Base-by-base conservation (phyloP, 2,329 filamentous ascomycete species). In the Penicillium sp. region DNA sequence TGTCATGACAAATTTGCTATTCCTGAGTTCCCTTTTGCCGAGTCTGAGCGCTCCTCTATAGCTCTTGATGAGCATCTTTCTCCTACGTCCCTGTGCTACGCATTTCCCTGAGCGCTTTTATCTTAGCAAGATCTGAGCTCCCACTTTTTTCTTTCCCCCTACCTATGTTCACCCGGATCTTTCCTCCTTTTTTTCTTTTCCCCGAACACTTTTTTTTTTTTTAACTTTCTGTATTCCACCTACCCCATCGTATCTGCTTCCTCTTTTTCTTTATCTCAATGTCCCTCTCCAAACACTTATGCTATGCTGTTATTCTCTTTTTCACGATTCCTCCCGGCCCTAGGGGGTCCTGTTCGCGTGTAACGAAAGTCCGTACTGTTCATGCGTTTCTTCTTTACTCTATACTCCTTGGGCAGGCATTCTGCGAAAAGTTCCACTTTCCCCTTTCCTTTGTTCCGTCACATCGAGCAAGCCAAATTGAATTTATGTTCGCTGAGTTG, bases 31-130 rank as follows among this genome's bases (percentile, higher is more conserved):
- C 31, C 34, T 13, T 29, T 31, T 44, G 29, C 44, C 29, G 16
- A 29, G 44, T 29, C 42, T 52, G 43, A 9, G 18, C 44, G 18
- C 39, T 34, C 34, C 39, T 68, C 62, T 70, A 70, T 68, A 69
- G 71, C 72, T 73, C 70, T 73, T 70, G 72, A 74, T 71, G 72
- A 63, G 70, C 70, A 67, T 72, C 59, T 65, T 69, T 66, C 66
- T 70, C 69, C 67, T 54, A 39, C 36, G 18, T 39, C 18, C 64
- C 65, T 69, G 68, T 72, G 69, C 66, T 66, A 68, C 66, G 69
- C 70, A 71, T 71, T 47, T 72, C 62, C 59, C 64, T 71, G 70
- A 73, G 70, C 70, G 70, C 66, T 71, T 71, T 64, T 58, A 62
- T 65, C 60, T 68, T 66, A 66, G 66, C 66, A 66, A 70, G 65